These are phyloP conservation scores for Phialophora expanda DNA, from an alignment of 2,329 filamentous ascomycete species.

Conservation along the genomic window DNA sequence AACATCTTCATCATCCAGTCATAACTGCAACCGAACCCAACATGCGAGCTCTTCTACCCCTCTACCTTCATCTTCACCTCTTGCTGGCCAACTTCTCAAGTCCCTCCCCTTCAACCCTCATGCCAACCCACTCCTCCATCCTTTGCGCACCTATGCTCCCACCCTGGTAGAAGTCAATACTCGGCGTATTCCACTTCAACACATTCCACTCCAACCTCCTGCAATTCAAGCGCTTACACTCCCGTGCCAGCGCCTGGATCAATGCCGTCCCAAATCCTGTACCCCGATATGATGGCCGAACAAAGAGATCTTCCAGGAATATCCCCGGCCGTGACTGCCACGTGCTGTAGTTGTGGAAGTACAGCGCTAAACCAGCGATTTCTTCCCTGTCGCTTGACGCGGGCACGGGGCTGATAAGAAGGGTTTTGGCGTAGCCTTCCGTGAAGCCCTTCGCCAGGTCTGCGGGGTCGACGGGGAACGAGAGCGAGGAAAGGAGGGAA, in stretches of 20 bases:
- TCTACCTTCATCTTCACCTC: constrained; percentile 5
- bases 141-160: constrained; percentile 48
- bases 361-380: constrained; percentile 80
- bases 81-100: constrained; percentile 47
- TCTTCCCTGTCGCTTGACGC: constrained; percentile 41
- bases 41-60: no score
- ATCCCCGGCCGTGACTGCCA: constrained; percentile 88
- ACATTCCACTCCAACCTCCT: constrained; percentile 87
- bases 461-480: constrained; percentile 64
- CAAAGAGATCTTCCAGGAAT: constrained; percentile 93
- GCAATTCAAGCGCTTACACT: constrained; percentile 74
- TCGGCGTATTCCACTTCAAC: constrained; percentile 89
- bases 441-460: constrained; percentile 42
- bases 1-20: not conserved
- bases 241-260: constrained; percentile 76
- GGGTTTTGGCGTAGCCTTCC: constrained; percentile 71
- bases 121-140: constrained; percentile 57
- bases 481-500: constrained; percentile 74
- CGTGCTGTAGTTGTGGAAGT: constrained; percentile 95
- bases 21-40: not conserved
- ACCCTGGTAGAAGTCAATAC: constrained; percentile 78
- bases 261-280: constrained; percentile 80
- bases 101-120: constrained; percentile 56
- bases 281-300: constrained; percentile 71
- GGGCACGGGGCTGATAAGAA: constrained; percentile 65